Evolutionary conservation across 345 rosid species (phyloP), one percentile per base, ranked within the genome.

Genomic region (Citrus medica): DNA sequence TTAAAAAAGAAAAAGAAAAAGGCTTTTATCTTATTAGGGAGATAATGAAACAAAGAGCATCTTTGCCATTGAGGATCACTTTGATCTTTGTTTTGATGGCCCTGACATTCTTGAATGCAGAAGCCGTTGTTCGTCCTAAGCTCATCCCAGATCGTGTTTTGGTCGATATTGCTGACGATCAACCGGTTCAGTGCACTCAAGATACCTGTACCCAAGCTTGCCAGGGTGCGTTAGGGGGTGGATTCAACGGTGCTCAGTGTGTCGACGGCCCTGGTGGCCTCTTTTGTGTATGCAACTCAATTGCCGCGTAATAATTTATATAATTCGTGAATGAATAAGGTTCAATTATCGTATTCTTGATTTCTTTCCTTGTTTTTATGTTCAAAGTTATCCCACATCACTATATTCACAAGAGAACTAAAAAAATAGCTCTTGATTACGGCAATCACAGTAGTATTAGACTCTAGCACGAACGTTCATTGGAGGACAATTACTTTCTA

Each of bases 241-340:
- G 24, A 69, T 71, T 82, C 53, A 58, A 46, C 13, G 42, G 35
- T 4, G 70, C 71, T 17, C 17, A 40, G 19, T 82, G 70, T 46
- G 51, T 3, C 14, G 17, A 12, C 51, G 51, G 17, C 51, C 51
- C 51, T 1, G 4, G 16, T 46, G 51, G 51, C 51, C 51, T 13
- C 51, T 12, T 46, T 46, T 46, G 51, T 13, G 51, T 4, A 1
- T 46, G 51, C 51, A 46, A 13, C 48, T 42, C 51, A 46, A 13
- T 10, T 13, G 17, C 51, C 13, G 51, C 4, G 17, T 46, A 46
- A 13, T 46, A 13, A 16, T 46, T 13, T 13, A 46, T 13, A 46
- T 42, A 42, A 3, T 42, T 42, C 48, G 1, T 42, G 48, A 42
- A 42, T 42, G 51, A 46, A 46, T 46, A 46, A 46, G 51, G 51